A percentile compares a stretch with the other conserved stretches of the same genome.
phyloP scores from a whole-genome alignment of 352 stramenopile species.

The Pythium apleroticum region DNA sequence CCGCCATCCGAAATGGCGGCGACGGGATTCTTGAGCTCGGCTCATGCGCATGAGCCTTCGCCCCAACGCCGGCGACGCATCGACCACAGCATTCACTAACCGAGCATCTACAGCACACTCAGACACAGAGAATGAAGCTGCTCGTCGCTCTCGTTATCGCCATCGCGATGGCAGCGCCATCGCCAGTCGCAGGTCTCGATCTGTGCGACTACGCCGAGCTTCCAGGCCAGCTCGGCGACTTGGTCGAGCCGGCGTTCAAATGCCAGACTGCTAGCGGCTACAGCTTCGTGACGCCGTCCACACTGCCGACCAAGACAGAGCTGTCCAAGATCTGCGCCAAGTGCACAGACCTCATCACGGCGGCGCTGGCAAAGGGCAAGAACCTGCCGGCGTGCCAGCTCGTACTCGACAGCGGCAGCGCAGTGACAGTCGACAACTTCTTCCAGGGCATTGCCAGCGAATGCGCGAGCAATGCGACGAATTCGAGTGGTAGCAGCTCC shows the following conservation, averaged over 20 bases:
- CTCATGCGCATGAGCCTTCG: not conserved
- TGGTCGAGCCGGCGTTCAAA: conserved; percentile 25
- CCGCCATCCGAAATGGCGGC: not conserved
- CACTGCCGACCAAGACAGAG: conserved; percentile 20
- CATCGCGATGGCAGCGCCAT: not conserved
- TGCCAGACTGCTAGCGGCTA: conserved; percentile 30
- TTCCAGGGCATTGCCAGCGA: conserved; percentile 16
- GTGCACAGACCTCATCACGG: conserved; percentile 15
- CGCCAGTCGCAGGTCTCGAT: not conserved
- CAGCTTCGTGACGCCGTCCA: conserved; percentile 23
- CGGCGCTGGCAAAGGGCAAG: not conserved
- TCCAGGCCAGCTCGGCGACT: conserved; percentile 14
- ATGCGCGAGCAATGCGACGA: not conserved
- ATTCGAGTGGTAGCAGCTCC: not conserved
- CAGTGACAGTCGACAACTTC: conserved; percentile 20
- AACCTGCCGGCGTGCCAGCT: conserved; percentile 17
- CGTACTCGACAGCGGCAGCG: conserved; percentile 20
- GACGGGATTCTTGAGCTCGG: not conserved
- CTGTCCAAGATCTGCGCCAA: conserved; percentile 20
- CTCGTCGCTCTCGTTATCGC: not conserved
- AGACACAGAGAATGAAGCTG: conserved; percentile 1
- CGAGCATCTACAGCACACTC: not conserved
- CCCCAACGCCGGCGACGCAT: not conserved
- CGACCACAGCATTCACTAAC: not conserved
- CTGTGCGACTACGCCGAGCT: conserved; percentile 24